Base-by-base conservation (phyloP, 192 early-diverging fungal species). In the Funneliformis mosseae region DNA sequence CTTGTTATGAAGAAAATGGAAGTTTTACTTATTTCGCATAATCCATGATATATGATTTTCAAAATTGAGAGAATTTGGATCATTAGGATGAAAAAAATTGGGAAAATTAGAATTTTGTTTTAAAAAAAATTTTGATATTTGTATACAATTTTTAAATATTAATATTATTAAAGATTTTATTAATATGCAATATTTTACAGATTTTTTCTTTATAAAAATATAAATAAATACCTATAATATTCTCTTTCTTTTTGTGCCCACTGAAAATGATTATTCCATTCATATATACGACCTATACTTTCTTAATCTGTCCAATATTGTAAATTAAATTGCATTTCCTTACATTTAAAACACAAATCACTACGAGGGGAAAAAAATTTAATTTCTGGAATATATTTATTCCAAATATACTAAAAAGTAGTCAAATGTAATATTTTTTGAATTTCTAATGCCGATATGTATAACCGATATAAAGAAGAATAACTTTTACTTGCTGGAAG, bases 11-110 rank as follows among this genome's bases (percentile, higher is more conserved):
- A 9, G 62, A 63, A 23, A 27, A 63, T 63, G 62, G 23, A 27
- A 63, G 18, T 27, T 63, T 63, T 63, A 63, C 27, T 63, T 63
- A n/a, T 27, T 63, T 23, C 27, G 62, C 62, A 63, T 63, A 63
- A 27, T 63, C 62, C 62, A 63, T 63, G 62, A 63, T 23, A 63
- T 63, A 63, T 63, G 62, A 63, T 63, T 63, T 63, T 63, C 23
- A 27, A 63, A n/a, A 27, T 63, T 63, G 8, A 63, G 4, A 10
- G 62, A 63, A 63, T 63, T 63, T 63, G 62, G 62, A 8, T 63
- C 23, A 63, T 63, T 63, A 63, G n/a, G n/a, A 27, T n/a, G 62
- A 7, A 10, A 63, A 63, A 63, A 63, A 23, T 63, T 23, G 9
- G 23, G 27, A 23, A 60, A 60, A 68, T 27, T 39, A 38, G 6